These are phyloP conservation scores for Herpetomonas tarakana DNA, from an alignment of 208 protist genomes.

Conservation along the genomic window DNA sequence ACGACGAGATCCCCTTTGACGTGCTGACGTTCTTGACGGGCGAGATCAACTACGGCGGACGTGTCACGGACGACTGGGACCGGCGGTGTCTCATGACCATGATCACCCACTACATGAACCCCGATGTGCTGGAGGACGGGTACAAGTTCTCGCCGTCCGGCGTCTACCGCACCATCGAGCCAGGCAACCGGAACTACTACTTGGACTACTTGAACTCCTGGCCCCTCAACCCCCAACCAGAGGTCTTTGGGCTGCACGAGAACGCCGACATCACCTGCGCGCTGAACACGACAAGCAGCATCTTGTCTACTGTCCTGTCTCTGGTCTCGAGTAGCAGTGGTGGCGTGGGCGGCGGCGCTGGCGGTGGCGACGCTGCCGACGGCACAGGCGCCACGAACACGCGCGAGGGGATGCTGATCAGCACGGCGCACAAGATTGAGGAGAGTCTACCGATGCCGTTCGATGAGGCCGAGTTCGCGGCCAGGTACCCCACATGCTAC, in stretches of 20 bases:
- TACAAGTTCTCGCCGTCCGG: conserved; percentile 91
- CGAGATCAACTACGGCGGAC: conserved; percentile 97
- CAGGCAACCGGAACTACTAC: conserved; percentile 83
- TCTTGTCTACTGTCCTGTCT: conserved; percentile 81
- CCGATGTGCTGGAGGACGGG: conserved; percentile 78
- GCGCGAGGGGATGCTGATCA: conserved; percentile 74
- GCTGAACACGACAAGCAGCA: conserved; percentile 72
- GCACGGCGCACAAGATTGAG: conserved; percentile 81
- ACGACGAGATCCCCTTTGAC: conserved; percentile 92
- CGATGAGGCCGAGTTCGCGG: conserved; percentile 71
- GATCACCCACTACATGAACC: conserved; percentile 90
- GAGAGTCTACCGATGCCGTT: conserved; percentile 83
- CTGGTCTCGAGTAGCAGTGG: conserved; percentile 66
- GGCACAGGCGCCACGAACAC: conserved; percentile 17
- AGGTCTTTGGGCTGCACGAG: conserved; percentile 96
- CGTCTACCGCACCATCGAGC: conserved; percentile 88
- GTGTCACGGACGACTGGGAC: conserved; percentile 98
- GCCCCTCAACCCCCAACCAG: conserved; percentile 93
- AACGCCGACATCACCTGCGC: conserved; percentile 98
- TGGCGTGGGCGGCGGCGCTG: conserved; percentile 29
- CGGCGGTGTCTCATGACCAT: conserved; percentile 93
- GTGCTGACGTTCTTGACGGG: conserved; percentile 93
- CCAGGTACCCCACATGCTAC: conserved; percentile 91
- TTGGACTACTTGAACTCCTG: conserved; percentile 86
- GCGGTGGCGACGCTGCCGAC: conserved; percentile 6